Evolutionary conservation across 768 basidiomycete species (phyloP), one percentile per base, ranked within the genome.

Genomic region (Cantharellus anzutake): DNA sequence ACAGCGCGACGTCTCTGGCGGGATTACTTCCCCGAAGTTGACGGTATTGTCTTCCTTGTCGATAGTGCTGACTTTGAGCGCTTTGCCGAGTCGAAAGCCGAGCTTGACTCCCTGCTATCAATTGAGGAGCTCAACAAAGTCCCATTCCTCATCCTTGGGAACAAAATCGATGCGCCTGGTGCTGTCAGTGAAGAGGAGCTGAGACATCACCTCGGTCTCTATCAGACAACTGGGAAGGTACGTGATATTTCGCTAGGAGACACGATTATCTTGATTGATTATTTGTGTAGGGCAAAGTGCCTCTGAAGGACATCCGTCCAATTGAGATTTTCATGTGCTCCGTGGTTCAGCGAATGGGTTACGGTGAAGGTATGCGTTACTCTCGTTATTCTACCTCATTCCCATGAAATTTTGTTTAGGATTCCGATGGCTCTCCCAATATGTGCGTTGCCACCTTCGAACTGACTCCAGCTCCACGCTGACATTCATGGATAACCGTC

Each of bases 271-370:
- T 40, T 20, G 38, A 44, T n/a, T 20, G 2, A 11, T 20, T 50
- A 5, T 20, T 34, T 20, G 34, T 38, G 4, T 11, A 96, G 93
- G 96, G 96, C 70, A 98, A 98, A 72, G 88, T 96, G 42, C 94
- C 92, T 62, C 80, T 99, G 68, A 86, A 76, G 66, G 94, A 97
- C 71, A 98, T 98, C 65, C 82, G 96, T 62, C 96, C 96, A 16
- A 97, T 99, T 71, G 96, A 99, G 70, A 79, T 98, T 66, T 99
- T 97, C 82, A 99, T 99, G 96, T 97, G 93, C 76, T 98, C 96
- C 11, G 96, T 99, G 60, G 96, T 99, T 60, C 91, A 94, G 79
- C 80, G 94, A 71, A 92, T 96, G 72, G 94, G 94, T 56, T 98
- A 99, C 70, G 94, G 92, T 62, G 94, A 98, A 75, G 94, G 93